Base-by-base conservation (phyloP, 2,329 filamentous ascomycete genomes). In the Teratosphaeria epicoccoides region DNA sequence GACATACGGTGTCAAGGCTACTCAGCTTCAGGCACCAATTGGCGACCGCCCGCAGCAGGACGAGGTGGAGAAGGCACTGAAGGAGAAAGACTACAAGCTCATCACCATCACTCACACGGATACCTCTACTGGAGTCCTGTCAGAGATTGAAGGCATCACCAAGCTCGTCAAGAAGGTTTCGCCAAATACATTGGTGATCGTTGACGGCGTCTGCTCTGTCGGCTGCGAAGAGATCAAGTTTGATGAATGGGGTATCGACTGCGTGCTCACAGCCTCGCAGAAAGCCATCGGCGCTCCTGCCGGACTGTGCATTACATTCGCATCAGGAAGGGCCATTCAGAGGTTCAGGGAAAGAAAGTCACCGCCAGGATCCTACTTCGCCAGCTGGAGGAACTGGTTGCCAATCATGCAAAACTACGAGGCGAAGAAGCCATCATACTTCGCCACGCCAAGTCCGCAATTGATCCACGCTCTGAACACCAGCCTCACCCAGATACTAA, bases 351-450 rank as follows among this genome's bases (percentile, higher is more conserved):
- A 76, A 62, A 81, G 93, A 67, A 91, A 91, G 76, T 84, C 82
- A 10, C 85, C 85, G 11, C 87, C 90, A 1, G 79, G 82, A 20
- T 87, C 89, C 22, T 98, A 97, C 79, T 98, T 96, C 71, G 90
- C 87, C 51, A 95, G 87, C 11, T 88, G 96, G 77, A 90, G 89
- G 78, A 97, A 97, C 73, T 98, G 93, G 93, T 76, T 90, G 52
- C 91, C 91, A 10, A 85, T 98, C 71, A 97, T 98, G 91, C 83
- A 93, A 74, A 97, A 96, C 74, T 98, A 98, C 72, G 93, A 98
- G 75, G 88, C 88, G 58, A 88, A 90, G 76, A 98, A 97, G 76
- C 82, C 93, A 33, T 95, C 89, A 2, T 98, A 98, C 77, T 98
- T 98, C 66, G 93, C 93, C 33, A 98, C 93, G 1, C 93, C 93